Conservation (phyloP, 2,329 filamentous ascomycete species). For the Aureobasidium melanogenum region DNA sequence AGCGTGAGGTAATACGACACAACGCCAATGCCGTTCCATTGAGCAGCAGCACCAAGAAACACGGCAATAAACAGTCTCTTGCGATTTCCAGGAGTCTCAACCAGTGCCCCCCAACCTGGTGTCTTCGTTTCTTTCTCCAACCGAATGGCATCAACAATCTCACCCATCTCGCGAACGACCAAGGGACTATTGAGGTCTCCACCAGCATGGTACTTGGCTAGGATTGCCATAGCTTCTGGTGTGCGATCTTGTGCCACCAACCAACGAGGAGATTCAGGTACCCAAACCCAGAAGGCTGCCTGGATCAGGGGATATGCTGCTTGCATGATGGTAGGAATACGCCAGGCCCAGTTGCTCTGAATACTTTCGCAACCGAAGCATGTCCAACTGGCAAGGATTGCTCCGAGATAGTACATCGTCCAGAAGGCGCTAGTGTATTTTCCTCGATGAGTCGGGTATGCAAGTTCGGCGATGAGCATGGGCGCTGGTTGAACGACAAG, state of each 20-base stretch:
- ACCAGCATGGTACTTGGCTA: slow-evolving; percentile 54
- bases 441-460: slow-evolving; percentile 33
- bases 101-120: slow-evolving; percentile 45
- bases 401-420: slow-evolving; percentile 50
- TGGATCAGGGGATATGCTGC: slow-evolving; percentile 30
- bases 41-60: slow-evolving; percentile 36
- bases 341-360: slow-evolving; percentile 42
- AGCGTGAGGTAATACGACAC: slow-evolving; percentile 30
- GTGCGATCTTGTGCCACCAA: slow-evolving; percentile 55
- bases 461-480: slow-evolving; percentile 35
- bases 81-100: slow-evolving; percentile 49
- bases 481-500: slow-evolving; percentile 22
- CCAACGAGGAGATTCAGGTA: slow-evolving; percentile 59
- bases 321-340: slow-evolving; percentile 42
- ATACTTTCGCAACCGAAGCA: slow-evolving; percentile 55
- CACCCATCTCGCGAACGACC: slow-evolving; percentile 57
- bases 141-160: slow-evolving; percentile 56
- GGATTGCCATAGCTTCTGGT: slow-evolving; percentile 54
- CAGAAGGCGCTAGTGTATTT: slow-evolving; percentile 26
- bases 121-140: slow-evolving; percentile 39
- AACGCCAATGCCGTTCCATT: slow-evolving; percentile 46
- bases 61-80: slow-evolving; percentile 43
- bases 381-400: slow-evolving; percentile 49
- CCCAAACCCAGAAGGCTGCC: slow-evolving; percentile 51
- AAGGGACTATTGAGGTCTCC: slow-evolving; percentile 44